Conservation (phyloP, 1,139 yeast genomes). For the Diutina scorzettiae region DNA sequence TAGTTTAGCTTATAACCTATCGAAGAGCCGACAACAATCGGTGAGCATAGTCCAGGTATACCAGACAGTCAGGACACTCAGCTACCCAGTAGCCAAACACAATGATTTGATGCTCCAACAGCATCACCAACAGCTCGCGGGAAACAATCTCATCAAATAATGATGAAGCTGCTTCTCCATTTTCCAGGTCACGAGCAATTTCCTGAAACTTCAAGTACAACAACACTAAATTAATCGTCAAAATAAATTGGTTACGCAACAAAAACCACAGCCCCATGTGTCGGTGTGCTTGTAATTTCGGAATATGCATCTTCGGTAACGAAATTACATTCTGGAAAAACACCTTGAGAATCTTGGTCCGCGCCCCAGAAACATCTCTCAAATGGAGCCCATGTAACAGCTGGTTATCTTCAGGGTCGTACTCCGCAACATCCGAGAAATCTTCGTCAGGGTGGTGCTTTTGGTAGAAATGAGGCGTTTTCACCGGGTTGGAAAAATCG, state of each 20-base stretch:
- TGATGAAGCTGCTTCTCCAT: neutral
- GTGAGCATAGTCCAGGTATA: constrained; percentile 11
- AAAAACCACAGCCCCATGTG: constrained; percentile 35
- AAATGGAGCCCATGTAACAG: constrained; percentile 11
- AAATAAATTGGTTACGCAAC: constrained; percentile 23
- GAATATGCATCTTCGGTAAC: constrained; percentile 24
- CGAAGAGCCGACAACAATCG: neutral
- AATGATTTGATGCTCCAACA: constrained; percentile 21
- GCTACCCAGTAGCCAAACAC: constrained; percentile 27
- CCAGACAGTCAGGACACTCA: constrained; percentile 24
- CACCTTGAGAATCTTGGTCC: constrained; percentile 15
- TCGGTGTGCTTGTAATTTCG: constrained; percentile 26
- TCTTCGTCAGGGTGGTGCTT: constrained; percentile 22
- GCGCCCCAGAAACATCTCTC: constrained; percentile 13
- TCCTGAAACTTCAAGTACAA: constrained; percentile 23
- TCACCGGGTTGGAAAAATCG: constrained; percentile 8
- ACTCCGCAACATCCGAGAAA: constrained; percentile 18
- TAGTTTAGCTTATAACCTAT: too few species aligned
- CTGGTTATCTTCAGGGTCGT: constrained; percentile 9
- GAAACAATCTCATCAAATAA: neutral
- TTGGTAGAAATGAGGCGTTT: constrained; percentile 22
- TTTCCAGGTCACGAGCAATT: constrained; percentile 8
- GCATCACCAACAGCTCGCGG: constrained; percentile 11
- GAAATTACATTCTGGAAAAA: constrained; percentile 19
- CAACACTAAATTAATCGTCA: constrained; percentile 9